phyloP scores from a whole-genome alignment of 2,329 filamentous ascomycete species.

The Orbilia ellipsospora region DNA sequence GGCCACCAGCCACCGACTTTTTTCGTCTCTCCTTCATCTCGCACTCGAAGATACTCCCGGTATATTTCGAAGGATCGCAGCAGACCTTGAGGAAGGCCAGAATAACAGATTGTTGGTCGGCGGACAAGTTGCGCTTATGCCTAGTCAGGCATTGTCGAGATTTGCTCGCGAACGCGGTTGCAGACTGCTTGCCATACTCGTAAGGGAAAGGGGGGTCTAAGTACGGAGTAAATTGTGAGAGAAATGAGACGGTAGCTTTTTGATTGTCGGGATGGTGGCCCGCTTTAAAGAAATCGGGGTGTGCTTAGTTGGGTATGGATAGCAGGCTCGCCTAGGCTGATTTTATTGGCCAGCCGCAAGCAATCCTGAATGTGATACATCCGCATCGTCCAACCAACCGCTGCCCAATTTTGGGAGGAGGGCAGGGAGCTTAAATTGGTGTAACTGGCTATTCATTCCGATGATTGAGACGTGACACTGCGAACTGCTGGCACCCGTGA shows the following conservation, averaged over 20 bases:
- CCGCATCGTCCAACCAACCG: slow-evolving; percentile 45
- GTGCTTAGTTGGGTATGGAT: slow-evolving; percentile 47
- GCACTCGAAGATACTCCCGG: background rate
- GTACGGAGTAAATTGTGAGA: slow-evolving; percentile 31
- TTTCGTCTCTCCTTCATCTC: background rate
- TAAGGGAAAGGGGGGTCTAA: slow-evolving; percentile 41
- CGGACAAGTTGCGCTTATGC: slow-evolving; percentile 41
- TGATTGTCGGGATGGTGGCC: slow-evolving; percentile 44
- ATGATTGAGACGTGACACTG: slow-evolving; percentile 19
- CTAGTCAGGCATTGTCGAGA: slow-evolving; percentile 52
- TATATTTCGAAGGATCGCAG: background rate
- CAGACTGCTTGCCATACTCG: slow-evolving; percentile 45
- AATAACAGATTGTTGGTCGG: slow-evolving; percentile 11
- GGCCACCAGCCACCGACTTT: slow-evolving; percentile 14
- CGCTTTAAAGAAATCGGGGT: slow-evolving; percentile 47
- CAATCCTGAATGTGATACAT: slow-evolving; percentile 54
- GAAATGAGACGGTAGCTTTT: slow-evolving; percentile 39
- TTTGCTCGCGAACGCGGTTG: slow-evolving; percentile 51
- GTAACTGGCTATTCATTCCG: slow-evolving; percentile 19
- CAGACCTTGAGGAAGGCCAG: background rate
- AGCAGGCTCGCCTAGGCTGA: slow-evolving; percentile 47
- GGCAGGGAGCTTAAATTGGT: slow-evolving; percentile 50
- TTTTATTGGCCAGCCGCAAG: slow-evolving; percentile 53
- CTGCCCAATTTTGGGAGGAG: slow-evolving; percentile 35
- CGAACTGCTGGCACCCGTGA: background rate